Base-by-base conservation (phyloP, 352 stramenopile genomes). In the Sclerospora graminicola region DNA sequence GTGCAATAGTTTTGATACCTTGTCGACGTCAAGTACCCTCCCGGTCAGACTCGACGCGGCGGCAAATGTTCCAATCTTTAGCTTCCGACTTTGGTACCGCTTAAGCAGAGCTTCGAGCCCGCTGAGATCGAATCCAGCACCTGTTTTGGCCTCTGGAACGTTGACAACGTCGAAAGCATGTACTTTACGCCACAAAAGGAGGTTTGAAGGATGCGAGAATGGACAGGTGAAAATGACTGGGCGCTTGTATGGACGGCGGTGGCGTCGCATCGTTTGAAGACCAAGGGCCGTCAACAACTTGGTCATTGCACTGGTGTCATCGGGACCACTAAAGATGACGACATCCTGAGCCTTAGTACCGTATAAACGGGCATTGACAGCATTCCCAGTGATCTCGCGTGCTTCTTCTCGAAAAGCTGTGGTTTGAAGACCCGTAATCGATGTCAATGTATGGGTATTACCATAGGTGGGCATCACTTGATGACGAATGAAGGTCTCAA, bases 131-230 rank as follows among this genome's bases (percentile, higher is more conserved):
- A 96, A 28, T 16, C 69, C 62, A 0, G 62, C 66, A 0, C 64
- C 67, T 5, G 32, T 36, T 3, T 37, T 51, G 20, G 76, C 60
- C 37, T 84, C 82, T 1, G 69, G 60, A 14, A 97, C 75, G 24
- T 62, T 57, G 5, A 95, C 64, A 8, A 96, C 66, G 13, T 95
- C 75, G 4, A 68, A 80, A 1, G 49, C 68, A 16, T 60, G 23
- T 26, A 72, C 89, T 75, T 99, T 95, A 37, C 95, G 64, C 95
- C 95, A 99, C 10, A 92, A 91, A 8, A 99, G 61, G 23, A 99
- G 51, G 68, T 98, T 98, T 13, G 89, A 98, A 63, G 99, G 95
- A 65, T 99, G 96, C 53, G 97, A 95, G 48, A 95, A 98, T 6
- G 94, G 94, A 21, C 89, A 64, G 6, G 89, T 86, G 35, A 97